phyloP scores from a whole-genome alignment of 345 rosid species.

The Brassica rapa region DNA sequence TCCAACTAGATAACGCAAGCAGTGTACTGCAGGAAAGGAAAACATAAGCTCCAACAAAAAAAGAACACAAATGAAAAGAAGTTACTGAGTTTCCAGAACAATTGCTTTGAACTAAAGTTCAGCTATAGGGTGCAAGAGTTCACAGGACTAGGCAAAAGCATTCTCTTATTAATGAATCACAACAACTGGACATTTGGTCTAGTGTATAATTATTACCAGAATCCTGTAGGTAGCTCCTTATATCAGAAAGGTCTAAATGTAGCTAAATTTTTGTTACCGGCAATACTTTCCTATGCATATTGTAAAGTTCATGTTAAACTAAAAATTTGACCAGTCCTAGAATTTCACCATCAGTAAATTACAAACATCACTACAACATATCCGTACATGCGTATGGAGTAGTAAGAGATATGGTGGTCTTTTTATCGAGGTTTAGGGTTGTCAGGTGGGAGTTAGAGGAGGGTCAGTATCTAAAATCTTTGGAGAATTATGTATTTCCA shows the following conservation, averaged over 20 bases:
- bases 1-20: slow-evolving; percentile 11
- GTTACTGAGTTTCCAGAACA: background rate
- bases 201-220: slow-evolving; percentile 3
- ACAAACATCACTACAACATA: slow-evolving; percentile 5
- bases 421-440: no score
- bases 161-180: background rate
- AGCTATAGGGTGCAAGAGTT: slow-evolving; percentile 23
- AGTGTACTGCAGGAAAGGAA: slow-evolving; percentile 16
- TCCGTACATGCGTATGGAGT: background rate
- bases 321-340: background rate
- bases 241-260: slow-evolving; percentile 43
- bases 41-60: background rate
- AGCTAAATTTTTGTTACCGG: background rate
- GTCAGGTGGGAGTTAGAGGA: background rate
- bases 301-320: slow-evolving; percentile 6
- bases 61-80: background rate
- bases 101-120: background rate
- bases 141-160: slow-evolving; percentile 38
- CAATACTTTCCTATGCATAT: background rate
- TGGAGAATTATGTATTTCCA: background rate
- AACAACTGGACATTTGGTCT: slow-evolving; percentile 12
- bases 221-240: slow-evolving; percentile 23
- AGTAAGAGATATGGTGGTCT: background rate
- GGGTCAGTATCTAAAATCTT: background rate
- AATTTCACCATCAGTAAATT: slow-evolving; percentile 2